phyloP scores from a whole-genome alignment of 2,329 filamentous ascomycete species.

The Ilyonectria sp. region DNA sequence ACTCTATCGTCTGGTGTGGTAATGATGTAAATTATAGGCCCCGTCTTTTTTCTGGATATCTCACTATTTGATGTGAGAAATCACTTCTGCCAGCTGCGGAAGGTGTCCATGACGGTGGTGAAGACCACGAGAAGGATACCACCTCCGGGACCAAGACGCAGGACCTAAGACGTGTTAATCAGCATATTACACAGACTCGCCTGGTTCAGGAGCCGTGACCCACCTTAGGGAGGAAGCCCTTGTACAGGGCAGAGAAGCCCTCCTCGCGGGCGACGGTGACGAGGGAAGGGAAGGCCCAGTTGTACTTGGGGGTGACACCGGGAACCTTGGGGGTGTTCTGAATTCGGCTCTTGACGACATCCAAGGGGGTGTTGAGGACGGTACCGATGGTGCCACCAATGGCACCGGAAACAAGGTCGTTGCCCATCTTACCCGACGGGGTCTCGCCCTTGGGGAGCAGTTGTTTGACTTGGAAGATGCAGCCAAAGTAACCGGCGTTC shows the following conservation, averaged over 20 bases:
- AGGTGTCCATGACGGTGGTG: conserved; percentile 93
- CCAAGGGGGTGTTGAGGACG: conserved; percentile 93
- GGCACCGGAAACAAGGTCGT: conserved; percentile 89
- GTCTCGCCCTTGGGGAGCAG: conserved; percentile 85
- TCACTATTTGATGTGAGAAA: conserved; percentile 27
- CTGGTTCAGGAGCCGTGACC: conserved; percentile 60
- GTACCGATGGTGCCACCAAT: conserved; percentile 92
- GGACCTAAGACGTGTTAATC: conserved; percentile 50
- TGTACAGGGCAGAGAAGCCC: conserved; percentile 93
- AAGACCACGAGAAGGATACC: conserved; percentile 87
- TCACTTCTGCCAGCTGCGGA: conserved; percentile 72
- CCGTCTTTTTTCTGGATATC: conserved; percentile 22
- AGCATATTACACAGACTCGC: neutral
- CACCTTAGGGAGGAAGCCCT: conserved; percentile 98
- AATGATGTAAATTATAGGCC: conserved; percentile 34
- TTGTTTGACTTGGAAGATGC: conserved; percentile 95
- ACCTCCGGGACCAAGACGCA: conserved; percentile 68
- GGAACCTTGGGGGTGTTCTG: conserved; percentile 91
- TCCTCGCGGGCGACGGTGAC: conserved; percentile 93
- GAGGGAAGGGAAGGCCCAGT: conserved; percentile 95
- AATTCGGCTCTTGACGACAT: conserved; percentile 98
- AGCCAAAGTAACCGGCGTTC: conserved; percentile 98
- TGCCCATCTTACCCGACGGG: conserved; percentile 86
- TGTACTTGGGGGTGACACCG: conserved; percentile 93
- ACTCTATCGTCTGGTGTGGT: conserved; percentile 33